These are phyloP conservation scores for Tanacetum coccineum DNA, from an alignment of 129 eudicot species.

Conservation along the genomic window DNA sequence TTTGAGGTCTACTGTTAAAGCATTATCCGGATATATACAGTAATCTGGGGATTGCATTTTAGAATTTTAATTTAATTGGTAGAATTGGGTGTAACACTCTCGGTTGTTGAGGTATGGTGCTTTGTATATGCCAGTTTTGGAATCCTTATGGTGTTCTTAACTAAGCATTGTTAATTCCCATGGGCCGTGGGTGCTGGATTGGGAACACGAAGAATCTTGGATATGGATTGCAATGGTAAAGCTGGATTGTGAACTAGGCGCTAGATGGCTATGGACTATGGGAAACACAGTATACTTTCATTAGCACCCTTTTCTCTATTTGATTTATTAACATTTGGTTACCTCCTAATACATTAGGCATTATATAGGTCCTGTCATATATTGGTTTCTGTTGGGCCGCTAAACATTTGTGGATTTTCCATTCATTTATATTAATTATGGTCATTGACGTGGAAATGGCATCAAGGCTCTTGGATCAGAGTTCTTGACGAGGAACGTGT, in stretches of 20 bases:
- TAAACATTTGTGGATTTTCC: conserved; percentile 34
- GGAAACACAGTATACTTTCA: conserved; percentile 5
- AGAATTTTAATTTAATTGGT: conserved; percentile 47
- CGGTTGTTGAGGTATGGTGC: conserved; percentile 77
- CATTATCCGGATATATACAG: conserved; percentile 38
- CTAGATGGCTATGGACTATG: conserved; percentile 20
- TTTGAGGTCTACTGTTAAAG: too few relatives aligned
- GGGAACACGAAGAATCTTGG: conserved; percentile 67
- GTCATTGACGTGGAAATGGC: conserved; percentile 63
- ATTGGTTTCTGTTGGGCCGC: conserved; percentile 22
- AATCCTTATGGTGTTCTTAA: conserved; percentile 38
- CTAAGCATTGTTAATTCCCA: conserved; percentile 64
- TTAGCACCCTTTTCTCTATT: not conserved
- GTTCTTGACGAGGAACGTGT: conserved; percentile 59
- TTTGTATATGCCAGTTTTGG: conserved; percentile 52
- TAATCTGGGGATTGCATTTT: conserved; percentile 57
- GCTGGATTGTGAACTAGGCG: conserved; percentile 67
- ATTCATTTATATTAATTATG: conserved; percentile 33
- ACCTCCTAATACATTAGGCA: conserved; percentile 8
- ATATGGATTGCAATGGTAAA: conserved; percentile 61
- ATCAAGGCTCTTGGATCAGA: conserved; percentile 71
- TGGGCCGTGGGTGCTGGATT: conserved; percentile 63
- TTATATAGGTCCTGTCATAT: conserved; percentile 29
- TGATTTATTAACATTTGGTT: conserved; percentile 17
- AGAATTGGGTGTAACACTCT: conserved; percentile 53